Percentiles rank a stretch among this genome's conserved stretches.
Evolutionary conservation across 2,329 filamentous ascomycete species (phyloP).

Genomic region (Cytospora piceae): DNA sequence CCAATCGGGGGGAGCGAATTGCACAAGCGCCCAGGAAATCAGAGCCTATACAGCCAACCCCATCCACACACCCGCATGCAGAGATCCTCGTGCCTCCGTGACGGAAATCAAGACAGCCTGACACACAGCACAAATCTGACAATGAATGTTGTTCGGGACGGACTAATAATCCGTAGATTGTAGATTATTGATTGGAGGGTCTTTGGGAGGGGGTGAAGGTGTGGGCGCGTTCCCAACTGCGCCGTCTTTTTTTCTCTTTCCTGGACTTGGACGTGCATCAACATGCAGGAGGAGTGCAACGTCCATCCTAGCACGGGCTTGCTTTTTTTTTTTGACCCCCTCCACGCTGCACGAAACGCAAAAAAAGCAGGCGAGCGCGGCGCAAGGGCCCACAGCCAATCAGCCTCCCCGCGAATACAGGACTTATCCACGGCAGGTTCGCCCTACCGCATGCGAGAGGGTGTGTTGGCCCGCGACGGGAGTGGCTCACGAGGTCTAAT

Average conservation of each 20-base stretch:
- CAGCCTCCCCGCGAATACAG: not conserved
- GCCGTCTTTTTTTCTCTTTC: not conserved
- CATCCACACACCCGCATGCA: too few species aligned
- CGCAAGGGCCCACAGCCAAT: slow-evolving; percentile 1
- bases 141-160: not conserved
- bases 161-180: not conserved
- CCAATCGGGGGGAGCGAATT: not conserved
- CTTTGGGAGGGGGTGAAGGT: not conserved
- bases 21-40: not conserved
- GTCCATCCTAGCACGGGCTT: not conserved
- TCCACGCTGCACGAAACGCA: slow-evolving; percentile 1
- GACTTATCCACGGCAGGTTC: not conserved
- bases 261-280: not conserved
- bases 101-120: not conserved
- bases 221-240: not conserved
- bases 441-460: not conserved
- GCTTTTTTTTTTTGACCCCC: not conserved
- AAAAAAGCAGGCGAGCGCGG: not conserved
- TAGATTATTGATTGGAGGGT: too few species aligned
- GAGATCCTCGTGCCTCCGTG: not conserved
- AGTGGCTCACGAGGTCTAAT: not conserved
- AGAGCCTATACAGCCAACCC: not conserved
- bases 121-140: not conserved
- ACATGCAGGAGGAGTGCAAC: not conserved
- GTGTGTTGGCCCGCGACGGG: not conserved